Evolutionary conservation across 129 eudicot genomes (phyloP), one percentile per base, ranked within the genome.

Genomic region (Ambrosia trifida): DNA sequence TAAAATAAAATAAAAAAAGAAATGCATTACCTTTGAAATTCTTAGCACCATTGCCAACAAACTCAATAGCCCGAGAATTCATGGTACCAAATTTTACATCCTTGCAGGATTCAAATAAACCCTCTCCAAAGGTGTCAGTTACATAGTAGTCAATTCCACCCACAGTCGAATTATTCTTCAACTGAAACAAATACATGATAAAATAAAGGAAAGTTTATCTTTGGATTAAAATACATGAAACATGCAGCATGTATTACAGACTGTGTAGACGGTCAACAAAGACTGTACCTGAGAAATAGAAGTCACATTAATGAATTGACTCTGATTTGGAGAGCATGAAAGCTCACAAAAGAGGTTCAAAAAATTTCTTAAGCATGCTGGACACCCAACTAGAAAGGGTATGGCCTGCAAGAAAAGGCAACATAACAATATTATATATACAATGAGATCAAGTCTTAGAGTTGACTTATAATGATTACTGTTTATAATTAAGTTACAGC

Each of bases 371-470:
- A 95, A 84, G 85, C 99, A 95, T 74, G 99, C 97, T 53, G 99
- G 99, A 74, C 99, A 95, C 61, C 99, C 99, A 61, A 95, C 99
- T 72, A 95, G 87, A 73, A 95, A 90, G 17, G 99, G 97, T 74
- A 95, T 78, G 7, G 96, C 99, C 99, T 95, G 94, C 86, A 81
- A 85, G 35, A 72, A 80, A 59, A 67, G 43, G 46, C 11, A 36
- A 57, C 20, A 67, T 35, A 33, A 73, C 59, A 64, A 73, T 32
- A n/a, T n/a, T n/a, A n/a, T n/a, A 76, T 53, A 41, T 36, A 61
- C 13, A 20, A 4, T n/a, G 61, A 28, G 16, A 69, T 11, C 35
- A 68, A 63, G 19, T 51, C 13, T 52, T 74, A 57, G 61, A 11
- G 63, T 76, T 49, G 69, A 60, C 74, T 31, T 32, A 11, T 17